Evolutionary conservation across 257 asterid genomes (phyloP), one percentile per base, ranked within the genome.

Genomic region (Ophiorrhiza pumila): DNA sequence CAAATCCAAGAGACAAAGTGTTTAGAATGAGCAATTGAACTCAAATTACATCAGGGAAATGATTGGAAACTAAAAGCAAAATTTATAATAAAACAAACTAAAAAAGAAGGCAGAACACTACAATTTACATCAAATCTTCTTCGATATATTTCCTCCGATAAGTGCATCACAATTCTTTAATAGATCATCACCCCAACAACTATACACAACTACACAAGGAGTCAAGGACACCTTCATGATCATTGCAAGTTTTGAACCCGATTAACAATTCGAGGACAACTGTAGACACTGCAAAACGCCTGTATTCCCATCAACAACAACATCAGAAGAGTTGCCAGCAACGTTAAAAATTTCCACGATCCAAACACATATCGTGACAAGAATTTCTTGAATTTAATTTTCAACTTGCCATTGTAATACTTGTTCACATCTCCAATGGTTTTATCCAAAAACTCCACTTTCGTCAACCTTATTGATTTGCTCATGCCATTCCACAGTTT

Each of bases 401-500:
- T 77, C 79, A 58, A 77, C 52, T 71, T 77, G 7, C 75, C 71
- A 63, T 52, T 77, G 17, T 83, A 83, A 74, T 42, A 74, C 65
- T 73, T 76, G 67, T 83, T 80, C 59, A 77, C 79, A 71, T 74
- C 84, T 61, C 61, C 77, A 71, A 79, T 76, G 47, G 76, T 71
- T 41, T 73, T 79, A 70, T 82, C 83, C 57, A 82, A 73, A 49
- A 76, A 79, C 0, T 55, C 68, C 55, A 77, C 87, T 39, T 77
- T 83, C 0, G 87, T 80, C 65, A 83, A 65, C 50, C 78, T 77
- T 56, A 80, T 60, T 4, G 82, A 77, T 42, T 66, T 80, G 45
- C 69, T 82, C 86, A 82, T 82, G 18, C 84, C 86, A 61, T 79
- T 82, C 83, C 86, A 82, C 68, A 82, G n/a, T 0, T 79, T 61